Evolutionary conservation across 164 flowering plant genomes (phyloP).

Genomic region (Pachysandra terminalis): DNA sequence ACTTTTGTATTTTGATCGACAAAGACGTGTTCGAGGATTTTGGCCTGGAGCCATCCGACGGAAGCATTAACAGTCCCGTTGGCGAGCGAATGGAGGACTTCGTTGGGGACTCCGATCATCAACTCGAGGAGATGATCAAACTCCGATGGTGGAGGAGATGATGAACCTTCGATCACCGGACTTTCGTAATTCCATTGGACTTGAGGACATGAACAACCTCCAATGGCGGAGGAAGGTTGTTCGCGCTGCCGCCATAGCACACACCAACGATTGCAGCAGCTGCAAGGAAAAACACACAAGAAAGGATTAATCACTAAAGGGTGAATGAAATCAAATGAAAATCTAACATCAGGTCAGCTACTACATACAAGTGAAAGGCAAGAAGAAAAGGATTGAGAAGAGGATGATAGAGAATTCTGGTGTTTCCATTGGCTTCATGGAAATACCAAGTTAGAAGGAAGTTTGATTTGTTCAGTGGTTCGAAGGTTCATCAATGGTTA

Average conservation of each 20-base stretch:
- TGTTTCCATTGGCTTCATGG: too few species aligned
- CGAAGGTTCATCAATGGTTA: background rate
- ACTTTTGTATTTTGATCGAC: constrained; percentile 26
- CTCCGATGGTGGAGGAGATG: constrained; percentile 32
- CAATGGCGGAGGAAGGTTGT: constrained; percentile 41
- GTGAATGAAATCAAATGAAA: too few species aligned
- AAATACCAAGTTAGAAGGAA: too few species aligned
- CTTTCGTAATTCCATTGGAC: constrained; percentile 33
- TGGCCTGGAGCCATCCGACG: constrained; percentile 34
- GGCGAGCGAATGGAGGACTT: too few species aligned
- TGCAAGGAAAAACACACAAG: constrained; percentile 9
- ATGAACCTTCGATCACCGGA: constrained; percentile 31
- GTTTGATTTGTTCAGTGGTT: background rate
- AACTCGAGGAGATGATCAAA: too few species aligned
- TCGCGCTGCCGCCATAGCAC: constrained; percentile 43
- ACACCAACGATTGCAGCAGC: constrained; percentile 38
- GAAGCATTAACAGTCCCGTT: constrained; percentile 14
- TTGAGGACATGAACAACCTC: too few species aligned
- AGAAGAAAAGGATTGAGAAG: background rate
- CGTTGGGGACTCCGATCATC: constrained; percentile 47
- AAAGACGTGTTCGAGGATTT: constrained; percentile 24
- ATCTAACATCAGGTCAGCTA: too few species aligned
- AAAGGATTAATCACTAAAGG: too few species aligned
- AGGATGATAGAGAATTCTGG: too few species aligned
- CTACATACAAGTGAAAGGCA: too few species aligned